Conservation (phyloP, 2,329 filamentous ascomycete species). For the Epichloe festucae region DNA sequence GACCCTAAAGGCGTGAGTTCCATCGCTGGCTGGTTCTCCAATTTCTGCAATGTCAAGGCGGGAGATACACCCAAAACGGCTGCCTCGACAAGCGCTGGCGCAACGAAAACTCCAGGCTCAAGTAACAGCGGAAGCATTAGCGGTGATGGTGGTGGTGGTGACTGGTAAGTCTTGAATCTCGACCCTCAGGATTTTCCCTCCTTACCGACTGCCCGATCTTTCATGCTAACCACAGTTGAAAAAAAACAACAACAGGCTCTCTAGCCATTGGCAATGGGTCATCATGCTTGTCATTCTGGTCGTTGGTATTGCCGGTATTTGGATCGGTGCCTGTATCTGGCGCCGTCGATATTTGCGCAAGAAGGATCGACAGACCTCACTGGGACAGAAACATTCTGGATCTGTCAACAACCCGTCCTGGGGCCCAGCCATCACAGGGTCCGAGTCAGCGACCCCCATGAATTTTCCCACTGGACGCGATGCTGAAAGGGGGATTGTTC, state of each 20-base stretch:
- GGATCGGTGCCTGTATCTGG: conserved; percentile 55
- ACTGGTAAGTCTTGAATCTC: conserved; percentile 28
- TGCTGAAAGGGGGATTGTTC: conserved; percentile 4
- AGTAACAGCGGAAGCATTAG: conserved; percentile 4
- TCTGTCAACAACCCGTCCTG: conserved; percentile 23
- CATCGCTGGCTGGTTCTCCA: conserved; percentile 58
- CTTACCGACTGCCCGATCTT: not conserved
- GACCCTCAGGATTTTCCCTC: not conserved
- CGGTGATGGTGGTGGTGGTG: conserved; percentile 20
- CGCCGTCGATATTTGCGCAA: conserved; percentile 62
- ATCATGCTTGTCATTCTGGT: conserved; percentile 67
- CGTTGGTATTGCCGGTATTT: conserved; percentile 53
- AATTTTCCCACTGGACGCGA: conserved; percentile 4
- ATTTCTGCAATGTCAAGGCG: conserved; percentile 42
- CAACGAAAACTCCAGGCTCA: not conserved
- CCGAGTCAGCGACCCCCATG: conserved; percentile 10
- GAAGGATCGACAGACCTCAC: conserved; percentile 39
- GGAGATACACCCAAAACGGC: conserved; percentile 9
- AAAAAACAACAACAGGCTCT: conserved; percentile 36
- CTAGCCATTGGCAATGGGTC: conserved; percentile 65
- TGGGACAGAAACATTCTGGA: conserved; percentile 25
- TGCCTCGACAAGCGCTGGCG: not conserved
- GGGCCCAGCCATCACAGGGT: conserved; percentile 18
- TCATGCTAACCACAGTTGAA: not conserved
- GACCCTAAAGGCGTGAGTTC: conserved; percentile 33